These are phyloP conservation scores for Tarenaya hassleriana DNA, from an alignment of 345 rosid species.

Conservation along the genomic window DNA sequence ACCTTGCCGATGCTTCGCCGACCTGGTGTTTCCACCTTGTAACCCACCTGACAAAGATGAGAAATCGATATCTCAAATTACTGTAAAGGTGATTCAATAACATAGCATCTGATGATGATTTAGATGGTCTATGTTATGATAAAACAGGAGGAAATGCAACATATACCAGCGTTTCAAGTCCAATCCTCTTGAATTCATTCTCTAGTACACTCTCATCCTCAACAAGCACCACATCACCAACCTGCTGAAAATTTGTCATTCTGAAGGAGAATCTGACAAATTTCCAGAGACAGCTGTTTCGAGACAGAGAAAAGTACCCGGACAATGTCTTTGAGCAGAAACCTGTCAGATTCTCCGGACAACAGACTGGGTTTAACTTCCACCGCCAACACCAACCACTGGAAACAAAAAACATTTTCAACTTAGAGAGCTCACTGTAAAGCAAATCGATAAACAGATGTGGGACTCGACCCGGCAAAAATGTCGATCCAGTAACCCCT, in stretches of 20 bases:
- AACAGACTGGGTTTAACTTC: constrained; percentile 81
- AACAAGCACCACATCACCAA: constrained; percentile 86
- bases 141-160: no score
- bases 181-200: constrained; percentile 52
- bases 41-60: constrained; percentile 67
- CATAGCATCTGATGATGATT: neutral
- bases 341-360: constrained; percentile 77
- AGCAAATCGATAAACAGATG: neutral
- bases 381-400: constrained; percentile 70
- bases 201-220: constrained; percentile 56
- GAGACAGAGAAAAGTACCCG: constrained; percentile 35
- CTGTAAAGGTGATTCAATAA: constrained; percentile 1
- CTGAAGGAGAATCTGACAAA: constrained; percentile 8
- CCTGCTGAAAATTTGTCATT: constrained; percentile 34
- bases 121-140: no score
- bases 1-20: constrained; percentile 70
- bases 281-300: neutral
- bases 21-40: constrained; percentile 66
- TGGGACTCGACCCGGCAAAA: neutral
- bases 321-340: constrained; percentile 52
- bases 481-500: constrained; percentile 2
- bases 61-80: constrained; percentile 20
- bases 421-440: neutral
- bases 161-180: constrained; percentile 87
- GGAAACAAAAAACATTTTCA: constrained; percentile 10